A percentile compares a stretch with the other conserved stretches of the same genome.
Conservation (phyloP, 2,329 filamentous ascomycete species). For the Didymella keratinophila region DNA sequence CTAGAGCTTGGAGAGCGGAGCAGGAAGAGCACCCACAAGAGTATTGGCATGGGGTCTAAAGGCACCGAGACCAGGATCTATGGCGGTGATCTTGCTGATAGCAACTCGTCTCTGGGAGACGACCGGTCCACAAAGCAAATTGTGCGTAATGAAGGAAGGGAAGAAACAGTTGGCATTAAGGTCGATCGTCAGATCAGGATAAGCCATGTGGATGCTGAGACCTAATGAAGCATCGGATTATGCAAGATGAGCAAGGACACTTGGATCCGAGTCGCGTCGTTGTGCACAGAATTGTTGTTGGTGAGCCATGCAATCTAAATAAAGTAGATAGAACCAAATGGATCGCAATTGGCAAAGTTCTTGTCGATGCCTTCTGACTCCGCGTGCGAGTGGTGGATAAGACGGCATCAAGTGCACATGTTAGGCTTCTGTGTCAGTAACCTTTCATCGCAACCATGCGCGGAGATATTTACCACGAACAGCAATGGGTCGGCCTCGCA, state of each 20-base stretch:
- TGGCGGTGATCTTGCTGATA: conserved; percentile 19
- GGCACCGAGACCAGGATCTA: conserved; percentile 21
- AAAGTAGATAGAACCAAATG: background rate
- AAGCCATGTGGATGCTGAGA: background rate
- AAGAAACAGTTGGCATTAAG: background rate
- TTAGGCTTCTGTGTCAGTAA: background rate
- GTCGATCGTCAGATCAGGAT: conserved; percentile 2
- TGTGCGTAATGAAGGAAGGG: background rate
- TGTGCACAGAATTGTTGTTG: background rate
- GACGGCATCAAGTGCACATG: background rate
- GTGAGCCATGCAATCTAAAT: too few relatives aligned
- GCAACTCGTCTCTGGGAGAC: conserved; percentile 12
- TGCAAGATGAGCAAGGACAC: background rate
- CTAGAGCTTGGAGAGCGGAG: conserved; percentile 17
- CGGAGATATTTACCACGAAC: background rate
- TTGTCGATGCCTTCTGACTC: background rate
- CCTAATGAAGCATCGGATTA: background rate
- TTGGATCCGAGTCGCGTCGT: background rate
- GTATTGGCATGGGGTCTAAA: background rate
- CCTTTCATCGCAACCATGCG: background rate
- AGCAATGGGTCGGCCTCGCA: background rate
- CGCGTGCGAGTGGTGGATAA: background rate
- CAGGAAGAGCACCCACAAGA: conserved; percentile 4
- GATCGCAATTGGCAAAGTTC: background rate
- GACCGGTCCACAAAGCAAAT: conserved; percentile 10